Conservation (phyloP, 768 basidiomycete species). For the Cystofilobasidium capitatum region DNA sequence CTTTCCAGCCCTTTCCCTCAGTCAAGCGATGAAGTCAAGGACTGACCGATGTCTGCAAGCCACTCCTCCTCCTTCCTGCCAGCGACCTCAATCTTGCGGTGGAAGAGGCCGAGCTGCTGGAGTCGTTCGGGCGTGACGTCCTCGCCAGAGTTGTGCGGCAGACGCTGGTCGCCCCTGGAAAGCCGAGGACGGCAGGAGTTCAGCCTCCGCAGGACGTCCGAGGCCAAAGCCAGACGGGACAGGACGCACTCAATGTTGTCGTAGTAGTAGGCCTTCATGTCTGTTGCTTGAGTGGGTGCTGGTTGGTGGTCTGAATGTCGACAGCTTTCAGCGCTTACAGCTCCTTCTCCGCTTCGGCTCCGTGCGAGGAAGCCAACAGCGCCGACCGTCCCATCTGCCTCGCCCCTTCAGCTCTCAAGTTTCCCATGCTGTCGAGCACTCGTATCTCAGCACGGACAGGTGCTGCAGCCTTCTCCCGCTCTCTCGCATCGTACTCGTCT, state of each 20-base stretch:
- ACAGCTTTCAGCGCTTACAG: too few relatives aligned
- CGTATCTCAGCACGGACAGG: too few relatives aligned
- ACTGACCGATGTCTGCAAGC: constrained; percentile 24
- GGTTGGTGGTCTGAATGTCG: not conserved
- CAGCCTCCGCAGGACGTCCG: constrained; percentile 38
- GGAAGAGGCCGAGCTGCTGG: constrained; percentile 52
- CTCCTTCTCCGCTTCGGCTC: too few relatives aligned
- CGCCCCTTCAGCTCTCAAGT: too few relatives aligned
- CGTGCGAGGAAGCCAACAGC: too few relatives aligned
- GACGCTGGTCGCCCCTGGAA: constrained; percentile 69
- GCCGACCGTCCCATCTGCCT: too few relatives aligned
- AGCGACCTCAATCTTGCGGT: constrained; percentile 59
- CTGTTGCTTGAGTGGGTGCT: not conserved
- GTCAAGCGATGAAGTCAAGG: not conserved
- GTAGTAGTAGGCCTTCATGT: constrained; percentile 36
- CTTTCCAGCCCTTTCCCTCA: too few relatives aligned
- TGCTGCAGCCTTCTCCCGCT: too few relatives aligned
- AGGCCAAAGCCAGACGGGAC: not conserved
- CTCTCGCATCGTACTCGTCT: not conserved
- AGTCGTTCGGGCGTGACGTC: constrained; percentile 49
- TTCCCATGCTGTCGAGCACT: too few relatives aligned
- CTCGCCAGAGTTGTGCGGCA: constrained; percentile 59
- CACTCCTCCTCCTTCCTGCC: constrained; percentile 44
- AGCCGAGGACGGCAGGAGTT: constrained; percentile 48
- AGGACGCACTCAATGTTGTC: constrained; percentile 39